Evolutionary conservation across 2,329 filamentous ascomycete genomes (phyloP).

Genomic region (Fonsecaea pugnacius): DNA sequence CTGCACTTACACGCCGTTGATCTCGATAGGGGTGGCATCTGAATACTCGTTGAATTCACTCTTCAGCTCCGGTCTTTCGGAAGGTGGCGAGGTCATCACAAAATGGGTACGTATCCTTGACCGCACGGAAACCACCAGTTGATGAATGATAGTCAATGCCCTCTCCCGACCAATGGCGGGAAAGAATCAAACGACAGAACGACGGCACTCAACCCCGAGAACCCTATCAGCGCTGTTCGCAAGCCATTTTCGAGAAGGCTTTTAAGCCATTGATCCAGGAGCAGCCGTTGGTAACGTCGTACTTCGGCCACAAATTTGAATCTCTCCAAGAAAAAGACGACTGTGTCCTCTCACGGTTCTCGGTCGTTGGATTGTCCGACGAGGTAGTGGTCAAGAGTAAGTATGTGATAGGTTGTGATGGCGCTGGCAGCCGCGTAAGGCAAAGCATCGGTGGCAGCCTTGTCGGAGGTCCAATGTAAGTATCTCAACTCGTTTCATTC

Average conservation of each 20-base stretch:
- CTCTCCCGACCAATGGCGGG: conserved; percentile 22
- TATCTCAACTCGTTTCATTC: neutral
- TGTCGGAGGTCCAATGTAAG: conserved; percentile 39
- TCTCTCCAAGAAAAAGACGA: conserved; percentile 4
- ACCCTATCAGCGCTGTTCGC: conserved; percentile 42
- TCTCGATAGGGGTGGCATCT: neutral
- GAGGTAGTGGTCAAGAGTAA: conserved; percentile 25
- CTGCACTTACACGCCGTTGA: neutral
- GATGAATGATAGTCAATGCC: neutral
- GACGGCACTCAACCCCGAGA: conserved; percentile 42
- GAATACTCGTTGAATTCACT: conserved; percentile 4
- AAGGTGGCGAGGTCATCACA: conserved; percentile 6
- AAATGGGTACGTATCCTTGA: conserved; percentile 11
- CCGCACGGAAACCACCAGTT: neutral
- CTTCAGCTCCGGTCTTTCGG: conserved; percentile 15
- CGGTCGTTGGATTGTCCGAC: neutral
- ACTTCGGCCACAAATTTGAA: conserved; percentile 40
- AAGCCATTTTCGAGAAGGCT: conserved; percentile 44
- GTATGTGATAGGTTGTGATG: conserved; percentile 42
- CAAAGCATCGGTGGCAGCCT: conserved; percentile 36
- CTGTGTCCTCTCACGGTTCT: neutral
- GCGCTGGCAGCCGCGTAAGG: conserved; percentile 38
- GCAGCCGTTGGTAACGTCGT: conserved; percentile 35
- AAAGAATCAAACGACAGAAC: conserved; percentile 37
- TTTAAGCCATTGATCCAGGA: conserved; percentile 37